phyloP scores from a whole-genome alignment of 1,284 basidiomycete genomes.

The Microbotryum silenes-acaulis region DNA sequence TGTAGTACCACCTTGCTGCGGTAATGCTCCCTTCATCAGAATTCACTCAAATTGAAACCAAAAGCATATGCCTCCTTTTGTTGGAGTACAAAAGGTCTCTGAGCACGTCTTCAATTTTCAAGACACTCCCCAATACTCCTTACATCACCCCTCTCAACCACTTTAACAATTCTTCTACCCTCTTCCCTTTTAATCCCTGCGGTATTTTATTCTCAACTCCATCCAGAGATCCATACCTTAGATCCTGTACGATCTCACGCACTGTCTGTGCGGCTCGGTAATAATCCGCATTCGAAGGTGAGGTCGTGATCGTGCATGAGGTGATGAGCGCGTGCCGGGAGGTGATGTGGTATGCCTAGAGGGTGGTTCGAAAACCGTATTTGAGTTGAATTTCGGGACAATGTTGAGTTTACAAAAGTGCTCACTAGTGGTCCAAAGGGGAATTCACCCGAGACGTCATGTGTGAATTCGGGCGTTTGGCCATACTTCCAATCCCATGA shows the following conservation, averaged over 20 bases:
- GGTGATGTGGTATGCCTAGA: constrained; percentile 41
- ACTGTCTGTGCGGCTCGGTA: constrained; percentile 5
- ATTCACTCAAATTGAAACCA: too few species aligned
- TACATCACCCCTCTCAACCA: constrained; percentile 20
- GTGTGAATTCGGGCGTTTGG: constrained; percentile 84
- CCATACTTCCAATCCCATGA: constrained; percentile 91
- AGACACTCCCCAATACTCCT: background rate
- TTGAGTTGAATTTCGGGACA: background rate
- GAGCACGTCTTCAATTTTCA: too few species aligned
- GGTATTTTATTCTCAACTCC: background rate
- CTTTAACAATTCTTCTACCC: constrained; percentile 2
- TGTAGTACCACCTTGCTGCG: too few species aligned
- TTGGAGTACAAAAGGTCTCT: too few species aligned
- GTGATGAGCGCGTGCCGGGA: constrained; percentile 47
- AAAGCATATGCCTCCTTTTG: too few species aligned
- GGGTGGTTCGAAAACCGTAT: too few species aligned
- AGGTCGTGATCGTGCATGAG: constrained; percentile 23
- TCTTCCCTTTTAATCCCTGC: constrained; percentile 2
- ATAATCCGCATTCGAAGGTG: constrained; percentile 3
- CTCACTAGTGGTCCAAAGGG: constrained; percentile 19
- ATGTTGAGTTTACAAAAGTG: background rate
- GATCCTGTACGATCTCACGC: constrained; percentile 20
- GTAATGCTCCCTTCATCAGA: too few species aligned
- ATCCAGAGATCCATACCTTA: constrained; percentile 27
- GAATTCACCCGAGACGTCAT: constrained; percentile 36